These are phyloP conservation scores for Mucor ambiguus DNA, from an alignment of 371 early-diverging fungal species.

Conservation along the genomic window DNA sequence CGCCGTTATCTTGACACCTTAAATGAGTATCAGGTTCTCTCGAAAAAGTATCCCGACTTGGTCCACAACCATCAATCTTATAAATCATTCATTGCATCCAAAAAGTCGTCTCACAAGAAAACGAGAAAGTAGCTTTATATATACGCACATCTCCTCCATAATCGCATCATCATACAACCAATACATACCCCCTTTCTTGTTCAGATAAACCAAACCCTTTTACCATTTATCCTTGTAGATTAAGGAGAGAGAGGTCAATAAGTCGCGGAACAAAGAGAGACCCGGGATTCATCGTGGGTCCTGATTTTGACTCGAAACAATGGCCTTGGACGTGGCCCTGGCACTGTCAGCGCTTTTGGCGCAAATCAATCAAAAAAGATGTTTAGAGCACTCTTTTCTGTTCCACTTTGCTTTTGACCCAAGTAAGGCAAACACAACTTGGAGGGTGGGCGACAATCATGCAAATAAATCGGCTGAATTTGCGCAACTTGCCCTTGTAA, in stretches of 20 bases:
- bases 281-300: background rate
- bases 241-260: too few species aligned
- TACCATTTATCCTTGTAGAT: background rate
- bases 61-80: slow-evolving; percentile 38
- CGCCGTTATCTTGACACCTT: slow-evolving; percentile 40
- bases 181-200: background rate
- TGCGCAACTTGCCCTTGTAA: too few species aligned
- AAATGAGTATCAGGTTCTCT: slow-evolving; percentile 22
- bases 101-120: slow-evolving; percentile 10
- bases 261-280: background rate
- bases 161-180: background rate
- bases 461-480: too few species aligned
- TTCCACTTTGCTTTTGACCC: too few species aligned
- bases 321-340: background rate
- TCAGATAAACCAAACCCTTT: background rate
- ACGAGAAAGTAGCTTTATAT: background rate
- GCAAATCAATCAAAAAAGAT: too few species aligned
- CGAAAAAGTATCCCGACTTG: slow-evolving; percentile 18
- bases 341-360: background rate
- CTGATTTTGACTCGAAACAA: background rate
- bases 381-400: too few species aligned
- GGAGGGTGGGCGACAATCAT: background rate
- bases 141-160: background rate
- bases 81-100: slow-evolving; percentile 11
- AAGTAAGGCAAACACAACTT: too few species aligned